Percentiles rank a stretch among this genome's conserved stretches.
phyloP scores from a whole-genome alignment of 768 basidiomycete genomes.

The Lactarius evosmus region DNA sequence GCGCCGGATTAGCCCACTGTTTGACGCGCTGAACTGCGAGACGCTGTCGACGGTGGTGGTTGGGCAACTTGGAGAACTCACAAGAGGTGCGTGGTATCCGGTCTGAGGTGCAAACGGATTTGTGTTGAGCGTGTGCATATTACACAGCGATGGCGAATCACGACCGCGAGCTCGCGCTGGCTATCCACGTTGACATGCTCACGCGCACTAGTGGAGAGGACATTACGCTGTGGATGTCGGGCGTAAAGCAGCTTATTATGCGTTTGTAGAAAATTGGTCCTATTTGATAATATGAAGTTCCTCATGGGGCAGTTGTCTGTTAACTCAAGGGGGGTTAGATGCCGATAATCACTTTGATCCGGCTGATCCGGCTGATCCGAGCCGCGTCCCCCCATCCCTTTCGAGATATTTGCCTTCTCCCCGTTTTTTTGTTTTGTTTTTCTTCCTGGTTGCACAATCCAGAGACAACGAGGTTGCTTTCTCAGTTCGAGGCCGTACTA shows the following conservation, averaged over 20 bases:
- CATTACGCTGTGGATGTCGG: constrained; percentile 85
- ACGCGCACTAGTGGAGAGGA: constrained; percentile 79
- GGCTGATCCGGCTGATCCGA: too few relatives aligned
- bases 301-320: too few relatives aligned
- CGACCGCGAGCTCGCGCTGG: constrained; percentile 73
- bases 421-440: background rate
- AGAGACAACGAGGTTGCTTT: background rate
- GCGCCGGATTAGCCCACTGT: constrained; percentile 77
- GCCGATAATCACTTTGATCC: background rate
- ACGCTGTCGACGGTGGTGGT: constrained; percentile 68
- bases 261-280: constrained; percentile 43
- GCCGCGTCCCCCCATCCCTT: too few relatives aligned
- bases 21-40: constrained; percentile 91
- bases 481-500: background rate
- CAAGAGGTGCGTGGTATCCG: constrained; percentile 54
- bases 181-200: constrained; percentile 82
- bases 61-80: constrained; percentile 67
- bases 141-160: constrained; percentile 71
- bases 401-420: too few relatives aligned
- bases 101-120: background rate
- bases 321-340: too few relatives aligned
- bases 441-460: background rate
- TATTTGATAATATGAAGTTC: background rate
- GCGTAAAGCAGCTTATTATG: constrained; percentile 83
- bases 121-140: constrained; percentile 1